Conservation (phyloP, 1,284 basidiomycete genomes). For the Blastosporella zonata region DNA sequence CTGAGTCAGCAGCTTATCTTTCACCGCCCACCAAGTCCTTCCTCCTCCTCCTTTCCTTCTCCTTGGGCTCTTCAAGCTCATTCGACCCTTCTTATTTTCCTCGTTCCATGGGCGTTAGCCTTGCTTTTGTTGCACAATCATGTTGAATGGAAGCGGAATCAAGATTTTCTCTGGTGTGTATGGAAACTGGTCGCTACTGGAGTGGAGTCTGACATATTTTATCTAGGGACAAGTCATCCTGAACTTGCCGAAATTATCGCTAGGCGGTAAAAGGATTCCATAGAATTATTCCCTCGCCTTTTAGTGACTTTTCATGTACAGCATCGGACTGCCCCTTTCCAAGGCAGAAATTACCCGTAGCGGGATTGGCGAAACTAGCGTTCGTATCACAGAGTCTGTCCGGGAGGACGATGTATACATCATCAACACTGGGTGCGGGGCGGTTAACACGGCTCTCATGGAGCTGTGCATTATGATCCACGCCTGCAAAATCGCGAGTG, state of each 20-base stretch:
- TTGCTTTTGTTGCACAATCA: constrained; percentile 26
- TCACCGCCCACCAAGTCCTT: constrained; percentile 6
- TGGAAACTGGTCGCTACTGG: constrained; percentile 8
- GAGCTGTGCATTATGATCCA: constrained; percentile 99
- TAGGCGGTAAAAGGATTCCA: constrained; percentile 62
- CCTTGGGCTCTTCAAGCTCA: neutral
- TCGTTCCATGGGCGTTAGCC: constrained; percentile 3
- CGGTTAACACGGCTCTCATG: constrained; percentile 88
- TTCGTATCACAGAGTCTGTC: constrained; percentile 93
- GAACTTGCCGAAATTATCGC: constrained; percentile 94
- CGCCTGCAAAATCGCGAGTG: constrained; percentile 97
- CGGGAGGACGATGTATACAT: constrained; percentile 99
- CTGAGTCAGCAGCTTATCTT: constrained; percentile 14
- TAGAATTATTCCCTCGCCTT: constrained; percentile 14
- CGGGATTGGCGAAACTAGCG: constrained; percentile 89
- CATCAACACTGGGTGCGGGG: constrained; percentile 90
- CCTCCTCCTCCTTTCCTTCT: neutral
- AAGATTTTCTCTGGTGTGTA: constrained; percentile 87
- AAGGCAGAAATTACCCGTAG: constrained; percentile 85
- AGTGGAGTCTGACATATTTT: neutral
- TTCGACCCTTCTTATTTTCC: neutral
- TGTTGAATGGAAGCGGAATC: constrained; percentile 82
- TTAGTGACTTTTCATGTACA: constrained; percentile 28
- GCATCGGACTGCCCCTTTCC: constrained; percentile 82
- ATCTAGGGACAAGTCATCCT: constrained; percentile 83